phyloP scores from a whole-genome alignment of 306 rosid species.

The Lablab purpureus region DNA sequence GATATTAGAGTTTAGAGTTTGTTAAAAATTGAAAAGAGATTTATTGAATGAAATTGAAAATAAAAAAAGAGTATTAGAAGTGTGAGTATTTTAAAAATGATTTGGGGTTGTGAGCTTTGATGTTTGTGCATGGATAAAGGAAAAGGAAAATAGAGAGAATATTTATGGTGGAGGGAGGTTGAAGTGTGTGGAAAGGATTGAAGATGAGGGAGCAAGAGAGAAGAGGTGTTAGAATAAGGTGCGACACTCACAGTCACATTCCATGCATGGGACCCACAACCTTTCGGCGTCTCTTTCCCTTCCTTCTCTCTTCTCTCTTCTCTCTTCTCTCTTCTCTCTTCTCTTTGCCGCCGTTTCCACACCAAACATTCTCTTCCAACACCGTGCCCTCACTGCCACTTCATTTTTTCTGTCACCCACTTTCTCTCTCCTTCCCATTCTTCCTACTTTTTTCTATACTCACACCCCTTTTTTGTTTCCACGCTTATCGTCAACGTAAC shows the following conservation, averaged over 20 bases:
- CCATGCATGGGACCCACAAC: constrained; percentile 48
- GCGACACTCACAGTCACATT: neutral
- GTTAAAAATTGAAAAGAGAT: too few species aligned
- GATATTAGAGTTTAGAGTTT: too few species aligned
- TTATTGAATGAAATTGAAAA: too few species aligned
- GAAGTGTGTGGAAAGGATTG: neutral
- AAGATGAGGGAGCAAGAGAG: neutral
- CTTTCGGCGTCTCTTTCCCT: too few species aligned
- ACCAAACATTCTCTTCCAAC: neutral
- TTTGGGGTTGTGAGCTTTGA: too few species aligned
- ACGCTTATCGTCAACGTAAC: constrained; percentile 32
- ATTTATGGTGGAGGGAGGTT: neutral
- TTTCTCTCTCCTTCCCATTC: neutral
- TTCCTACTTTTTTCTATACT: neutral
- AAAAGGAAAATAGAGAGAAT: too few species aligned
- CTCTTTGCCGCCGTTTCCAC: constrained; percentile 8
- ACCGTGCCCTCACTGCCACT: neutral
- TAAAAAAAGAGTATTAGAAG: too few species aligned
- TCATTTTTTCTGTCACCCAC: constrained; percentile 3
- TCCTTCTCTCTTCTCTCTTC: too few species aligned
- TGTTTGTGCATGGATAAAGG: too few species aligned
- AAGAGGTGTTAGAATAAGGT: neutral
- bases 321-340: too few species aligned
- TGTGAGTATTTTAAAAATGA: too few species aligned
- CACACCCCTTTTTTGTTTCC: neutral